Conservation (phyloP, 2,329 filamentous ascomycete species). For the Tolypocladium tropicale region DNA sequence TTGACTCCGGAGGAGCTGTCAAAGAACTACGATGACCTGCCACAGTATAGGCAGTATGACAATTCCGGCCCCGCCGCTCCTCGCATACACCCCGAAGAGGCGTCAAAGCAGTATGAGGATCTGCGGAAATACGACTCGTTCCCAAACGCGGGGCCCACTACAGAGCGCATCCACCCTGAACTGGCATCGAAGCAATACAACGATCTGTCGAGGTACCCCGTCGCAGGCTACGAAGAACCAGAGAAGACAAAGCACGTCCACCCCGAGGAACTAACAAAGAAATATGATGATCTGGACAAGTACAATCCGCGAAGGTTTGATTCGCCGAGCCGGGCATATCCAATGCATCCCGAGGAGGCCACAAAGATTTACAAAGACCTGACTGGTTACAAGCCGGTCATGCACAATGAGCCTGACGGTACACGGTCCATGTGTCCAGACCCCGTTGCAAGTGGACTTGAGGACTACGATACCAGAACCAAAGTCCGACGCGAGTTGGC, state of each 20-base stretch:
- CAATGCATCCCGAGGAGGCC: conserved; percentile 22
- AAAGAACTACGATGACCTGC: conserved; percentile 20
- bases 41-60: conserved; percentile 13
- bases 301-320: conserved; percentile 24
- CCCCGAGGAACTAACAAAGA: conserved; percentile 27
- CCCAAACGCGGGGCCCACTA: conserved; percentile 12
- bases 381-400: conserved; percentile 25
- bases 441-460: conserved; percentile 21
- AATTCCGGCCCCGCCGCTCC: conserved; percentile 13
- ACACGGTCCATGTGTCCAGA: conserved; percentile 18
- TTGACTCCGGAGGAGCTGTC: conserved; percentile 27
- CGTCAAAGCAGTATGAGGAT: conserved; percentile 26
- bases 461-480: conserved; percentile 26
- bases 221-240: conserved; percentile 18
- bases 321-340: conserved; percentile 13
- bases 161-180: conserved; percentile 16
- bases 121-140: conserved; percentile 21
- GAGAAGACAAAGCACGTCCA: conserved; percentile 16
- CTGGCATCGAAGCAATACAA: conserved; percentile 21
- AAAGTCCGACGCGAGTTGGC: neutral
- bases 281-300: conserved; percentile 29
- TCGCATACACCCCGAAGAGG: conserved; percentile 21
- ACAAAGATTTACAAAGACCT: conserved; percentile 30
- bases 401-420: conserved; percentile 23
- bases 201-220: conserved; percentile 21